Evolutionary conservation across 2,329 filamentous ascomycete genomes (phyloP).

Genomic region (Cryphonectria radicalis): DNA sequence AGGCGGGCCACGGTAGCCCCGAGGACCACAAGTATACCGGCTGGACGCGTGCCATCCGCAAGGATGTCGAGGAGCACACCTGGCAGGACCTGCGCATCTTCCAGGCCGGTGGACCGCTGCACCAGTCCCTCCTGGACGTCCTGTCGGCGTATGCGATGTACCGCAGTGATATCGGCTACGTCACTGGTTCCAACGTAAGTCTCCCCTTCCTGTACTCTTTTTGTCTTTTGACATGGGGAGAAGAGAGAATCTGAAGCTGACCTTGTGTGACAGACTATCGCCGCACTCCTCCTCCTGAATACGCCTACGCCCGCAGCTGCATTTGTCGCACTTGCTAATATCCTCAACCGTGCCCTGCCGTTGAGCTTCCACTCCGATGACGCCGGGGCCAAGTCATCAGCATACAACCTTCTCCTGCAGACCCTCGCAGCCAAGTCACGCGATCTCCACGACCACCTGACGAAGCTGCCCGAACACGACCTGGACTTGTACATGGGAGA

Average conservation of each 20-base stretch:
- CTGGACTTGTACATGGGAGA: slow-evolving; percentile 60
- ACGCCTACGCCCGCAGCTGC: slow-evolving; percentile 64
- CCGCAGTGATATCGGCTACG: slow-evolving; percentile 78
- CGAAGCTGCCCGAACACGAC: slow-evolving; percentile 50
- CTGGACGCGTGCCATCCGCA: slow-evolving; percentile 67
- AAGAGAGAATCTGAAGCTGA: slow-evolving; percentile 28
- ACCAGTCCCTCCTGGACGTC: slow-evolving; percentile 71
- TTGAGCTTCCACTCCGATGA: slow-evolving; percentile 77
- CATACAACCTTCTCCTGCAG: slow-evolving; percentile 71
- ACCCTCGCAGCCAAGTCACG: slow-evolving; percentile 68
- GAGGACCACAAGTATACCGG: slow-evolving; percentile 60
- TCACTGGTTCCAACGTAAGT: slow-evolving; percentile 74
- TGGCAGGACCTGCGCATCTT: slow-evolving; percentile 78
- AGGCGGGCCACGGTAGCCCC: slow-evolving; percentile 52
- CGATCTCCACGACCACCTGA: slow-evolving; percentile 67
- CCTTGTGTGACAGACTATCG: slow-evolving; percentile 59
- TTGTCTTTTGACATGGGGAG: no score
- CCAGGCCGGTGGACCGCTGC: slow-evolving; percentile 66
- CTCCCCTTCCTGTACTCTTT: not conserved
- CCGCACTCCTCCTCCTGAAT: slow-evolving; percentile 74
- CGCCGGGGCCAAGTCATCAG: slow-evolving; percentile 67
- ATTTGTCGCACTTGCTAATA: slow-evolving; percentile 75
- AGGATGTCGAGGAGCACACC: slow-evolving; percentile 66
- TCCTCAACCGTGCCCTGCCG: slow-evolving; percentile 76
- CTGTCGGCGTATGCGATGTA: slow-evolving; percentile 82